Evolutionary conservation across 2,329 filamentous ascomycete species (phyloP).

Genomic region (Xylaria arbuscula): DNA sequence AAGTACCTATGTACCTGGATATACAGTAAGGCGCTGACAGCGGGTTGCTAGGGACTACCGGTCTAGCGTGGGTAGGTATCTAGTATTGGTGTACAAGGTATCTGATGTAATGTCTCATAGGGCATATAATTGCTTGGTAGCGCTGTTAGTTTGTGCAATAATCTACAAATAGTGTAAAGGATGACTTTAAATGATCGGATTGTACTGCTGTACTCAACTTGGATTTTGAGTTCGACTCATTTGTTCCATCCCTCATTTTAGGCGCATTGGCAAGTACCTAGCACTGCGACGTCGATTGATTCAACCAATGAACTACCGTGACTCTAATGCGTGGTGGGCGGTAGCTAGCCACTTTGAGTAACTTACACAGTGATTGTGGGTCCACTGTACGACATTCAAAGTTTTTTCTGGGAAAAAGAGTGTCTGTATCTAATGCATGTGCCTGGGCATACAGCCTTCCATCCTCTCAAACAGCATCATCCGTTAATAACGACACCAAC

Average conservation of each 20-base stretch:
- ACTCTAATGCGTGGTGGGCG: background rate
- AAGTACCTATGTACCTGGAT: too few species aligned
- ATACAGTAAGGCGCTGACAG: too few species aligned
- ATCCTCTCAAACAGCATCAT: background rate
- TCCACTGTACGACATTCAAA: slow-evolving; percentile 12
- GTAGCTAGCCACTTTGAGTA: slow-evolving; percentile 25
- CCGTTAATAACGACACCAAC: background rate
- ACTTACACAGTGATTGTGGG: slow-evolving; percentile 3
- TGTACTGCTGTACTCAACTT: background rate
- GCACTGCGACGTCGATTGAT: background rate
- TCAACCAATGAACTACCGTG: background rate
- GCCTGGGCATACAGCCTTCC: slow-evolving; percentile 1
- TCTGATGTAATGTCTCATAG: too few species aligned
- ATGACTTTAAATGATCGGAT: background rate
- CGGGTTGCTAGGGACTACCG: too few species aligned
- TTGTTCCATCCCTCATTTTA: too few species aligned
- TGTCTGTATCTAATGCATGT: background rate
- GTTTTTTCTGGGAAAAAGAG: slow-evolving; percentile 19
- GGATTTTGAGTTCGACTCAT: too few species aligned
- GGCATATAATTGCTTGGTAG: too few species aligned
- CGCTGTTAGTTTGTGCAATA: too few species aligned
- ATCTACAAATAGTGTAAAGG: too few species aligned
- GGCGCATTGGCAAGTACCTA: slow-evolving; percentile 22
- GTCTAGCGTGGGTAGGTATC: too few species aligned
- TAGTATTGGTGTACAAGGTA: too few species aligned